Conservation (phyloP, 129 eudicot species). For the Cynara cardunculus region DNA sequence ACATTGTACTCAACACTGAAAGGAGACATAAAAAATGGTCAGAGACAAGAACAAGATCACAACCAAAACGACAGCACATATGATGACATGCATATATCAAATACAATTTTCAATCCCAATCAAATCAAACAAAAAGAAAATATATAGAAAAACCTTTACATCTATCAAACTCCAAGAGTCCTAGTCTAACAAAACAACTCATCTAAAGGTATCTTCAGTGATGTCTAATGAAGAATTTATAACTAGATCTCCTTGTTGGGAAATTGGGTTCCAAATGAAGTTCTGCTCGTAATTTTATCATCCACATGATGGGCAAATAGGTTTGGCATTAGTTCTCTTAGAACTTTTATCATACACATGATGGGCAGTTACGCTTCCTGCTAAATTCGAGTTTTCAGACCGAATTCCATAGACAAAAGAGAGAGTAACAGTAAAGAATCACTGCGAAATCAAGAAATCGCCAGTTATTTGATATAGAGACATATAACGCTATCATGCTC, state of each 20-base stretch:
- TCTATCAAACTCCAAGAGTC: not conserved
- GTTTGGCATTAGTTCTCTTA: not conserved
- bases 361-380: not conserved
- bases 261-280: not conserved
- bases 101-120: not conserved
- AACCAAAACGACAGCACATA: not conserved
- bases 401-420: not conserved
- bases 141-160: not conserved
- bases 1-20: conserved; percentile 91
- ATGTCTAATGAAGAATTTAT: not conserved
- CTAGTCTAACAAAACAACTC: conserved; percentile 1
- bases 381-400: not conserved
- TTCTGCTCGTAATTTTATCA: conserved; percentile 7
- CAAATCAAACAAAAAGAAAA: not conserved
- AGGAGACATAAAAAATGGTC: conserved; percentile 5
- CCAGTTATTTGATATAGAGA: not conserved
- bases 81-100: not conserved
- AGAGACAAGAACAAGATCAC: not conserved
- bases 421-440: not conserved
- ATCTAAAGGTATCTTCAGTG: not conserved
- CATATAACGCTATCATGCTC: not conserved
- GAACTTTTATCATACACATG: conserved; percentile 8
- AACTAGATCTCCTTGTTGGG: not conserved
- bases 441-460: not conserved
- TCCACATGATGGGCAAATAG: conserved; percentile 16